Conservation (phyloP, 1,139 yeast genomes). For the Protomyces macrosporus region DNA sequence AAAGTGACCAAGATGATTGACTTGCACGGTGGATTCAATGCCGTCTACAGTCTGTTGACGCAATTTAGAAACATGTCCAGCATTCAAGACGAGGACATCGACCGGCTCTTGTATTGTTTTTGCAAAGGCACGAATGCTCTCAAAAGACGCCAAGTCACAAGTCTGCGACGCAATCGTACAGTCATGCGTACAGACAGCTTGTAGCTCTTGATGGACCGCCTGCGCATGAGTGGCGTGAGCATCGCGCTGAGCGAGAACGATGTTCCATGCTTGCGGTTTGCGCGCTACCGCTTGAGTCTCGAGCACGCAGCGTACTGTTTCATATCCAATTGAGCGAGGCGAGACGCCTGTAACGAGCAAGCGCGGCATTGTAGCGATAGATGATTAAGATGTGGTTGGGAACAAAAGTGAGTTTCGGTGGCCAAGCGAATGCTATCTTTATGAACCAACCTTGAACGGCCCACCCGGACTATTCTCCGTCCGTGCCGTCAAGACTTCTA, state of each 20-base stretch:
- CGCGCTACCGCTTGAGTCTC: constrained; percentile 14
- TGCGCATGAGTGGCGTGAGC: constrained; percentile 1
- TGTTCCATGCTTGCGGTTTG: constrained; percentile 3
- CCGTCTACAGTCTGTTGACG: constrained; percentile 4
- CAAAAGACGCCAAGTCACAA: constrained; percentile 16
- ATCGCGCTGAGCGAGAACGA: constrained; percentile 24
- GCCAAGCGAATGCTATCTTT: not conserved
- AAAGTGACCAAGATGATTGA: constrained; percentile 23
- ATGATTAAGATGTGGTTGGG: not conserved
- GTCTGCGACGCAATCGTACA: not conserved
- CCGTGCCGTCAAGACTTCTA: constrained; percentile 84
- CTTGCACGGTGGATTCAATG: not conserved
- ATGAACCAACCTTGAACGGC: constrained; percentile 45
- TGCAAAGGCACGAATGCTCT: constrained; percentile 10
- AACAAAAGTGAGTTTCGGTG: not conserved
- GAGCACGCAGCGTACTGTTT: not conserved
- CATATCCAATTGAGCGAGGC: constrained; percentile 9
- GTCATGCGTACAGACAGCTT: not conserved
- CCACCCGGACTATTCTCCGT: constrained; percentile 82
- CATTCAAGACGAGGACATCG: constrained; percentile 18
- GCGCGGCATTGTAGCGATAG: not conserved
- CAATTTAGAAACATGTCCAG: not conserved
- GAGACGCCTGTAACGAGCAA: constrained; percentile 13
- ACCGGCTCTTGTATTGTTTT: not conserved
- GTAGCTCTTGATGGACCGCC: not conserved